Evolutionary conservation across 805 yeast species (phyloP), one percentile per base, ranked within the genome.

Genomic region (Saccharomycopsis sp.): DNA sequence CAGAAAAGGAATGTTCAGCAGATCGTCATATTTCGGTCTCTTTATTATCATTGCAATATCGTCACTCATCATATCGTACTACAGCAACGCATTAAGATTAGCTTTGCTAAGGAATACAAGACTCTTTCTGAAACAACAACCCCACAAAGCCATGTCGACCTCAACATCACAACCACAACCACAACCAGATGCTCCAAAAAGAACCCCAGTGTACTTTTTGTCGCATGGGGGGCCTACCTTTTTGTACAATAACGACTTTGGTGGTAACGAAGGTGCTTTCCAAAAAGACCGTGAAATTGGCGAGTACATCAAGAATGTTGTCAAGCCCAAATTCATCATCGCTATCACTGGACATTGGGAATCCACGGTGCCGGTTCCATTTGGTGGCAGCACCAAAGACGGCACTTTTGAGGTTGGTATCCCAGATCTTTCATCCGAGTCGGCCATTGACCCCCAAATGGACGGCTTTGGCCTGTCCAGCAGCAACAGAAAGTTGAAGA

Each of bases 161-260:
- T n/a, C n/a, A n/a, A n/a, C n/a, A n/a, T n/a, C n/a, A n/a, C n/a
- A n/a, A n/a, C n/a, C n/a, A n/a, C n/a, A n/a, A n/a, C n/a, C n/a
- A n/a, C n/a, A n/a, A n/a, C n/a, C n/a, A n/a, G n/a, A n/a, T n/a
- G n/a, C n/a, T n/a, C n/a, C n/a, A n/a, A n/a, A n/a, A n/a, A n/a
- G n/a, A n/a, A n/a, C 31, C 20, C 89, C 92, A 5, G 70, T 76
- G 1, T 80, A 61, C 54, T 84, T 82, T 57, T 54, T 81, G 32
- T 75, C 85, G n/a, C 94, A 83, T 59, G 94, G 94, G 5, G 92
- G 88, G 0, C 94, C 94, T 5, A 75, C 82, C 1, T 80, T 83
- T 56, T 72, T 81, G 65, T 77, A 79, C 51, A 59, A 65, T n/a
- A 68, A 63, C 37, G 63, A 59, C 17, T 59, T 63, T 36, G 75